Evolutionary conservation across 805 yeast genomes (phyloP).

Genomic region (Candida takata): DNA sequence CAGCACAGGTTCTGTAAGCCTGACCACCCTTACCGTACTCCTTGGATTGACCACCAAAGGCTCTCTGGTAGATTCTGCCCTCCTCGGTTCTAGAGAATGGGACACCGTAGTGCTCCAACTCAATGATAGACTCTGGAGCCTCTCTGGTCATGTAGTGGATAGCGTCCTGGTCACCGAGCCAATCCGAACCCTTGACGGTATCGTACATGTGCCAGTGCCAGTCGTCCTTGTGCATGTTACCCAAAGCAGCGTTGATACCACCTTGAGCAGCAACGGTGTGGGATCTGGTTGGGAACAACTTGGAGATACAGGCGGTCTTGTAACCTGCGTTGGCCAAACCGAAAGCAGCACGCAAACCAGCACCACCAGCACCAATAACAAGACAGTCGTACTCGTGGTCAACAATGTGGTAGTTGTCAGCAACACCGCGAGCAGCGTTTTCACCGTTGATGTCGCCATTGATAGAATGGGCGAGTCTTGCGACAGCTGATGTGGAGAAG

Average conservation of each 20-base stretch:
- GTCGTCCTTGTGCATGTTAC: slow-evolving; percentile 96
- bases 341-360: slow-evolving; percentile 97
- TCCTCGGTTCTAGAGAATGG: slow-evolving; percentile 96
- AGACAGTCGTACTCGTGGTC: slow-evolving; percentile 98
- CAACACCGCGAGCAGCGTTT: slow-evolving; percentile 46
- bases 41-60: slow-evolving; percentile 95
- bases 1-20: slow-evolving; percentile 99
- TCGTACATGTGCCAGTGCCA: slow-evolving; percentile 99
- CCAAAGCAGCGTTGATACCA: slow-evolving; percentile 98
- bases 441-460: slow-evolving; percentile 40
- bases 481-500: slow-evolving; percentile 20
- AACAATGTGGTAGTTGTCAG: slow-evolving; percentile 78
- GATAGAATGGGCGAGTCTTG: slow-evolving; percentile 24
- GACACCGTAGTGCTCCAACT: slow-evolving; percentile 96
- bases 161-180: slow-evolving; percentile 99
- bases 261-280: slow-evolving; percentile 99
- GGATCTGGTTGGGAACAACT: slow-evolving; percentile 95
- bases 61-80: slow-evolving; percentile 97
- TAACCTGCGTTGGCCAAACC: slow-evolving; percentile 96
- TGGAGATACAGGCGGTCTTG: slow-evolving; percentile 96
- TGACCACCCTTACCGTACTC: slow-evolving; percentile 98
- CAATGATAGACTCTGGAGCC: slow-evolving; percentile 93
- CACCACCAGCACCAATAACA: slow-evolving; percentile 99
- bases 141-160: slow-evolving; percentile 98
- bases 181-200: slow-evolving; percentile 97